These are phyloP conservation scores for Candolleomyces eurysporus DNA, from an alignment of 768 basidiomycete genomes.

Conservation along the genomic window DNA sequence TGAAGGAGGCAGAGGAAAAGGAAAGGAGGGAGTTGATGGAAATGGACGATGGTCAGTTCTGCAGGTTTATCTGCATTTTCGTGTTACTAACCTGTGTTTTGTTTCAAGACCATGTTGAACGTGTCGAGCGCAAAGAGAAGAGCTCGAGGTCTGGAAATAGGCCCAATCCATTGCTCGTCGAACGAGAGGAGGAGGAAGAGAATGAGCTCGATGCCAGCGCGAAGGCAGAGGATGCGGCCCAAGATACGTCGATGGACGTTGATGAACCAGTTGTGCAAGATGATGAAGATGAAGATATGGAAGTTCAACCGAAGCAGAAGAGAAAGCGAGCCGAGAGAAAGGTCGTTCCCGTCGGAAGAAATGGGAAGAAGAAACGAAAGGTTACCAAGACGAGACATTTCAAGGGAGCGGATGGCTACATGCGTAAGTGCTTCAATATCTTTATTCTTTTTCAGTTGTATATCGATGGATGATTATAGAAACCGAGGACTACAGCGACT, in stretches of 20 bases:
- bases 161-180: conserved; percentile 6
- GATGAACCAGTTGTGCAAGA: conserved; percentile 17
- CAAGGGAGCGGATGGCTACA: conserved; percentile 69
- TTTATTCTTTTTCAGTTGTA: background rate
- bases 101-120: conserved; percentile 30
- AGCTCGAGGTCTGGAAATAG: background rate
- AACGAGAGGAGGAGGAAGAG: conserved; percentile 17
- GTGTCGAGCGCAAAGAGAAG: conserved; percentile 20
- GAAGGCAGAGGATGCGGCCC: conserved; percentile 22
- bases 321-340: conserved; percentile 61
- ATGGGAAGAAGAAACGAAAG: conserved; percentile 74
- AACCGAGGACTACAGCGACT: conserved; percentile 76
- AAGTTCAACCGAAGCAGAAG: conserved; percentile 38
- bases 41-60: conserved; percentile 61
- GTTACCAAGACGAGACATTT: conserved; percentile 56
- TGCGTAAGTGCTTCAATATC: conserved; percentile 42
- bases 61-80: background rate
- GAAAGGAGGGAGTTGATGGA: conserved; percentile 69
- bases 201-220: background rate
- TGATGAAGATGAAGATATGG: conserved; percentile 35
- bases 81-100: background rate
- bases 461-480: conserved; percentile 37
- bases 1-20: conserved; percentile 31
- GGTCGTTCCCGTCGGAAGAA: conserved; percentile 68
- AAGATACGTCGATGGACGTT: conserved; percentile 11